phyloP scores from a whole-genome alignment of 768 basidiomycete species.

The Lentinula boryana region DNA sequence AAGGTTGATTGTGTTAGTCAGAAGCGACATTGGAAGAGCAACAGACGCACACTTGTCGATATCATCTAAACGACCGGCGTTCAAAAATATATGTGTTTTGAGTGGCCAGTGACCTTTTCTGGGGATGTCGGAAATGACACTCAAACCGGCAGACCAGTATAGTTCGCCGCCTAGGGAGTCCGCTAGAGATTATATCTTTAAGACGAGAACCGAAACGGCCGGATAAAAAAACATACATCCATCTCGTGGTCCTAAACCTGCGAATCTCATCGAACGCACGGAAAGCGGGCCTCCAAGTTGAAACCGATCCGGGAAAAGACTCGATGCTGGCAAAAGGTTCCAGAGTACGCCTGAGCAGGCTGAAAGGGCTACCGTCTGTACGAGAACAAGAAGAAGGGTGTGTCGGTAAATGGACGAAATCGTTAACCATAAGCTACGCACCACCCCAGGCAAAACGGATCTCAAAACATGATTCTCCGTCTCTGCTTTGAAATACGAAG shows the following conservation, averaged over 20 bases:
- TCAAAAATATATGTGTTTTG: slow-evolving; percentile 75
- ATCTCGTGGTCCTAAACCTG: slow-evolving; percentile 75
- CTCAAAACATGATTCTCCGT: slow-evolving; percentile 60
- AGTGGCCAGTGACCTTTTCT: slow-evolving; percentile 77
- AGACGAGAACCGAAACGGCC: background rate
- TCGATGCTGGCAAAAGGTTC: slow-evolving; percentile 39
- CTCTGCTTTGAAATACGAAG: slow-evolving; percentile 69
- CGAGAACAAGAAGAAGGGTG: background rate
- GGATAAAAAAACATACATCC: slow-evolving; percentile 39
- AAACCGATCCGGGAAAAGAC: slow-evolving; percentile 78
- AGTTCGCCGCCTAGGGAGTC: slow-evolving; percentile 83
- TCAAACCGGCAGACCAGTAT: slow-evolving; percentile 73
- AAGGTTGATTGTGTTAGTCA: slow-evolving; percentile 6
- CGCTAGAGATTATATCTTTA: slow-evolving; percentile 30
- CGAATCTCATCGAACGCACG: slow-evolving; percentile 70
- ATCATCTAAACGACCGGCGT: slow-evolving; percentile 69
- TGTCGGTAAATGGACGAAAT: background rate
- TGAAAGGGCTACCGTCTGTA: slow-evolving; percentile 72
- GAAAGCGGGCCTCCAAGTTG: slow-evolving; percentile 90
- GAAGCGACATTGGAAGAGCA: background rate
- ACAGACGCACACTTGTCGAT: slow-evolving; percentile 47
- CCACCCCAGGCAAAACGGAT: slow-evolving; percentile 49
- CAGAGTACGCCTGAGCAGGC: slow-evolving; percentile 68
- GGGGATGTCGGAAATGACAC: slow-evolving; percentile 71
- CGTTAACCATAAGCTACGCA: slow-evolving; percentile 26